These are phyloP conservation scores for Pelargonium cotyledonis DNA, from an alignment of 441 rosid species.

Conservation along the genomic window DNA sequence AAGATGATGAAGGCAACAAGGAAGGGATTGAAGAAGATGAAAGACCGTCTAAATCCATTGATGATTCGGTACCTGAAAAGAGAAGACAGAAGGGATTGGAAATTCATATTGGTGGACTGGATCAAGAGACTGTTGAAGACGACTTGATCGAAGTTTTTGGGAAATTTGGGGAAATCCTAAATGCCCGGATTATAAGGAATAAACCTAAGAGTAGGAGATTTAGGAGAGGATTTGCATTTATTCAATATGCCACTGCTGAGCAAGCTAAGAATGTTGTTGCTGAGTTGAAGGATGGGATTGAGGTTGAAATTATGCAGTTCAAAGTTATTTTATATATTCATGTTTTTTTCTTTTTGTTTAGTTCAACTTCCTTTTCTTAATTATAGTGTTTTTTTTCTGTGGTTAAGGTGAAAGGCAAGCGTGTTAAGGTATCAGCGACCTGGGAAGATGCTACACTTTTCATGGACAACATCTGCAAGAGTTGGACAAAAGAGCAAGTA, in stretches of 20 bases:
- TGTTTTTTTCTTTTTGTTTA: background rate
- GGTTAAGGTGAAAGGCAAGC: conserved; percentile 20
- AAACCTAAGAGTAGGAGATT: conserved; percentile 2
- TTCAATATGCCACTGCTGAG: conserved; percentile 18
- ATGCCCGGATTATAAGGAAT: conserved; percentile 15
- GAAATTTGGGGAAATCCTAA: conserved; percentile 20
- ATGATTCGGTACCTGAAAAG: background rate
- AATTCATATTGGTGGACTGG: conserved; percentile 21
- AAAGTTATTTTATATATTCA: background rate
- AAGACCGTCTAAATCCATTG: background rate
- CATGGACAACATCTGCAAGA: conserved; percentile 20
- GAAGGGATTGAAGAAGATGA: conserved; percentile 10
- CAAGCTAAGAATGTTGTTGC: conserved; percentile 20
- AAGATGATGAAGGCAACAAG: background rate
- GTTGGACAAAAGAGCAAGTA: conserved; percentile 26
- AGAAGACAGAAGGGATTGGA: conserved; percentile 13
- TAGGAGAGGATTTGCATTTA: conserved; percentile 19
- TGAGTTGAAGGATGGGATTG: conserved; percentile 17
- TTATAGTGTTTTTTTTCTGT: background rate
- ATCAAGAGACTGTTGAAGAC: conserved; percentile 16
- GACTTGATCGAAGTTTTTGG: conserved; percentile 22
- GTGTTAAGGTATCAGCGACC: conserved; percentile 17
- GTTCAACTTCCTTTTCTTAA: no score
- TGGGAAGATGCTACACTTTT: conserved; percentile 11
- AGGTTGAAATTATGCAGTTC: conserved; percentile 14